Base-by-base conservation (phyloP, 23 red algal genomes). In the Agarophyton chilense region DNA sequence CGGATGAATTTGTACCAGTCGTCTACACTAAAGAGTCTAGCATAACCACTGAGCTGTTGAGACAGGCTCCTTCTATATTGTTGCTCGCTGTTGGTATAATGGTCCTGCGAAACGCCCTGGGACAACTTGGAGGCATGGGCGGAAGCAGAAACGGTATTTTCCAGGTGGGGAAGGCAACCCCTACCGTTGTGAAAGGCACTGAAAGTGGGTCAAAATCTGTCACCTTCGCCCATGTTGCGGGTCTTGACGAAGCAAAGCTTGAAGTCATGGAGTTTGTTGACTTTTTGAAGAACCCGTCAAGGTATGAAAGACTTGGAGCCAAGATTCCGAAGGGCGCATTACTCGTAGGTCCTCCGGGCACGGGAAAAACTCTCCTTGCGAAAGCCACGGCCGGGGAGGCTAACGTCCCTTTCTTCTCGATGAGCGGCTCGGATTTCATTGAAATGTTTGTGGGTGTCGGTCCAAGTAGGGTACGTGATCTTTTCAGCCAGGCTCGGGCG, bases 191-290 rank as follows among this genome's bases (percentile, higher is more conserved):
- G 7, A 94, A 94, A 77, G 89, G 87, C 11, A 89, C 83, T 40
- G 95, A 87, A 62, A 55, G 77, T 70, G 90, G 84, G 6, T 83
- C 71, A 32, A 88, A 77, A 46, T 51, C 77, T 14, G 75, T 77
- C 21, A 94, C 72, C 12, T 99, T 99, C 50, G 64, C 83, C 16
- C 93, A 99, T 36, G 97, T 99, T 55, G 97, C 97, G 5, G 97
- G 97, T 25, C 82, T 99, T 21, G 97, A 99, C 55, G 97, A 99
- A 73, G 97, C 97, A n/a, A 99, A 99, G 82, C 40, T 82, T 55
- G 97, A 99, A 25, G 93, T 99, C 19, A 99, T 99, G 97, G 97
- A 99, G 89, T 95, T 99, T 81, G 97, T 99, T 17, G 97, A 99
- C 85, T 99, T 99, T 51, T 50, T 99, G 46, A 86, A 95, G 45